Evolutionary conservation across 1,139 yeast species (phyloP), one percentile per base, ranked within the genome.

Genomic region (Blastobotrys petasosporus): DNA sequence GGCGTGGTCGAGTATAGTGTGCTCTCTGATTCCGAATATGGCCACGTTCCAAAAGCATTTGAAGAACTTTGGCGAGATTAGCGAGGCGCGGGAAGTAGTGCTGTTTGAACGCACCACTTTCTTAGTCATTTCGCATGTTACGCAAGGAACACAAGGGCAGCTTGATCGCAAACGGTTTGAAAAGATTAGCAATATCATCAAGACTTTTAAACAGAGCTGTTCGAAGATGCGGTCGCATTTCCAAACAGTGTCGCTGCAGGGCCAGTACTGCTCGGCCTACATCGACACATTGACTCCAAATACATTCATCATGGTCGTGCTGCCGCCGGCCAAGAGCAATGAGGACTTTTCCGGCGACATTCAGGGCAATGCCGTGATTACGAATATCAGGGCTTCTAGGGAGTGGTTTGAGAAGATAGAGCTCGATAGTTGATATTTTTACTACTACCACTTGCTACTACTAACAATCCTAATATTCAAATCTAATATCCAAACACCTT

Each of bases 1-100:
- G 64, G 98, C 98, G 0, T 92, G 99, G 99, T 85, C 96, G 3
- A 85, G 83, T 46, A 92, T 92, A 51, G 97, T 92, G 32, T 88
- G 97, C 61, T 85, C 97, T 2, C 73, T 92, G 55, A 90, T 92
- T 50, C 97, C 98, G 8, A 92, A 94, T 62, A 90, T 92, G 79
- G 76, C 79, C 42, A 67, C 80, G 13, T 85, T 88, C 62, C 92
- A 90, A 64, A 77, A 78, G 51, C 85, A 86, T 61, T 69, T 92
- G 52, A 69, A 82, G 43, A 82, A 81, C 57, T 79, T 92, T 61
- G 87, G 90, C 55, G 72, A 76, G 25, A 77, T 86, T 16, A 70
- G 90, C 50, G 85, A 85, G 54, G 96, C 97, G 0, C 86, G 85
- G 57, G 97, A 92, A 60, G 88, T 90, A 45, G 88, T 92, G 8